Evolutionary conservation across 768 basidiomycete species (phyloP), one percentile per base, ranked within the genome.

Genomic region (Butyriboletus loyo): DNA sequence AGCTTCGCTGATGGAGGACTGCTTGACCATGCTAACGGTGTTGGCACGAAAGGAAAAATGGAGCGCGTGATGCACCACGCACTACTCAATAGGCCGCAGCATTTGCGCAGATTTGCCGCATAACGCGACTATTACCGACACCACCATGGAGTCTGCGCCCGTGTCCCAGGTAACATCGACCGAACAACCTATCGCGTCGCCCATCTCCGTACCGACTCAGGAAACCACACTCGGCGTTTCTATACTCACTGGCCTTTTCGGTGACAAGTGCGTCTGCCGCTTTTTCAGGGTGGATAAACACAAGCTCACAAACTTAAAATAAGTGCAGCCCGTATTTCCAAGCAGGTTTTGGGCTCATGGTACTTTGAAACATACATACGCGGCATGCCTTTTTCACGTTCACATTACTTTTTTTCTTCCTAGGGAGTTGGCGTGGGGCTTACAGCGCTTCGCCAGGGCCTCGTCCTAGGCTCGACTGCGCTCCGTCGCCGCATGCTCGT

Each of bases 271-370:
- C 73, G 86, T 76, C 46, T 25, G 28, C n/a, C 52, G 44, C 17
- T n/a, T 46, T 36, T 40, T 57, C 27, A 8, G 30, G 6, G 10
- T n/a, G 48, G 38, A 28, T 49, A 35, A 47, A 25, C 46, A 40
- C 35, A 31, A 47, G 22, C 51, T 57, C 50, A 69, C 58, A n/a
- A 53, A 40, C 55, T 50, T 56, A 64, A 73, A 66, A 40, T 44
- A 80, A 79, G 73, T 62, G 65, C 62, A 99, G 97, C 67, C 96
- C 93, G 34, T 95, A 93, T 74, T 98, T 99, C 67, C 92, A 96
- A 67, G 97, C 96, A 43, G 96, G 97, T 25, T 98, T 98, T 63
- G 97, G 96, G 32, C 81, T 99, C 34, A 95, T 98, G 94, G 96
- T 95, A 59, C 52, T 73, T 24, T 21, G 15, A 31, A 27, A 30